Percentiles rank a stretch among this genome's conserved stretches.
These are phyloP conservation scores for Ophiocordyceps robertsii DNA, from an alignment of 2,329 filamentous ascomycete genomes.

Conservation along the genomic window DNA sequence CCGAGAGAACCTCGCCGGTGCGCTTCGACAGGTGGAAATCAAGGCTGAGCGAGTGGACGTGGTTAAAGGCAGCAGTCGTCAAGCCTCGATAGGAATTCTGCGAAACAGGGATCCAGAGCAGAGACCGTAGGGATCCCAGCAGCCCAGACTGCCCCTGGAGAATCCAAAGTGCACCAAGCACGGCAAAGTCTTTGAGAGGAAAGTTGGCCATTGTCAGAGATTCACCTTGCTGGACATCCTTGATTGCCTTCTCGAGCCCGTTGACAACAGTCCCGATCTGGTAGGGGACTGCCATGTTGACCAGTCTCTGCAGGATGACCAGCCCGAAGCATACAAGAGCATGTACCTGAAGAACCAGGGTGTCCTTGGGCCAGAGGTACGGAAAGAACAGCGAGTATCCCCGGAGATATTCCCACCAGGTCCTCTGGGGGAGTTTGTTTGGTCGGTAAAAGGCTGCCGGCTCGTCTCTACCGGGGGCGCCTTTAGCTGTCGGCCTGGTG, in stretches of 20 bases:
- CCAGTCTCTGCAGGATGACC: slow-evolving; percentile 63
- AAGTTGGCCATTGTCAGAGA: slow-evolving; percentile 19
- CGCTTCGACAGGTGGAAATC: slow-evolving; percentile 96
- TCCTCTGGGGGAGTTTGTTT: slow-evolving; percentile 70
- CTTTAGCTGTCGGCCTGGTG: slow-evolving; percentile 17
- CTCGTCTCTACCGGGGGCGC: slow-evolving; percentile 34
- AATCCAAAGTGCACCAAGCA: slow-evolving; percentile 57
- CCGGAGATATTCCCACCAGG: slow-evolving; percentile 91
- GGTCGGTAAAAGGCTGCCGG: slow-evolving; percentile 80
- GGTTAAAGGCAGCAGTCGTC: slow-evolving; percentile 90
- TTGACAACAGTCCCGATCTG: slow-evolving; percentile 74
- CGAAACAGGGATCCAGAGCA: slow-evolving; percentile 91
- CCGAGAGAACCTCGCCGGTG: slow-evolving; percentile 90
- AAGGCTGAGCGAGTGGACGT: slow-evolving; percentile 86
- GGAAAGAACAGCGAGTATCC: slow-evolving; percentile 92
- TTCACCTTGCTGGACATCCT: slow-evolving; percentile 29
- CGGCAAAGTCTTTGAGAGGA: slow-evolving; percentile 19
- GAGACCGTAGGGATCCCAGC: slow-evolving; percentile 66
- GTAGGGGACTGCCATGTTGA: slow-evolving; percentile 76
- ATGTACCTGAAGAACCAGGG: slow-evolving; percentile 56
- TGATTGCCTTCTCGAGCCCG: slow-evolving; percentile 41
- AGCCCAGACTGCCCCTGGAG: slow-evolving; percentile 83
- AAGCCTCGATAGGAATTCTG: slow-evolving; percentile 94
- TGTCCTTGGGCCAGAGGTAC: slow-evolving; percentile 88
- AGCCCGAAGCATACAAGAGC: slow-evolving; percentile 74